Evolutionary conservation across 2,329 filamentous ascomycete species (phyloP).

Genomic region (Scedosporium dehoogii): DNA sequence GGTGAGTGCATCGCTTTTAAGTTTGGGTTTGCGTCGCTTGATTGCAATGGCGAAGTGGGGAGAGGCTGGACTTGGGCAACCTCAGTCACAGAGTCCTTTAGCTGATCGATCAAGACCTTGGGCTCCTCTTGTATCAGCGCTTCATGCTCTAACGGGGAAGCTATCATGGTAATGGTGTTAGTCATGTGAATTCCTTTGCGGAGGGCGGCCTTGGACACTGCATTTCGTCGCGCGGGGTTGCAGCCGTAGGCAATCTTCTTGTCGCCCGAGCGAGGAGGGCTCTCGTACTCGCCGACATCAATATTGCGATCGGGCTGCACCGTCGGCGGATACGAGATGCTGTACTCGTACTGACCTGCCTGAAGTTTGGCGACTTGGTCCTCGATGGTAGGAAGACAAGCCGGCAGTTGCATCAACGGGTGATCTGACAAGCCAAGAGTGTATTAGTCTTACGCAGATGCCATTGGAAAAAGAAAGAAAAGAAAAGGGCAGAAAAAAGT

Average conservation of each 20-base stretch:
- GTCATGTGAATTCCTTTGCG: conserved; percentile 2
- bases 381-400: conserved; percentile 13
- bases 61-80: not conserved
- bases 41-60: not conserved
- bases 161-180: conserved; percentile 6
- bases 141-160: conserved; percentile 1
- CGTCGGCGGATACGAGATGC: conserved; percentile 4
- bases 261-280: not conserved
- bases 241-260: conserved; percentile 5
- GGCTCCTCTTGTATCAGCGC: not conserved
- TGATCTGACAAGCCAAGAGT: not conserved
- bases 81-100: not conserved
- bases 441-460: not conserved
- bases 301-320: conserved; percentile 1
- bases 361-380: conserved; percentile 31
- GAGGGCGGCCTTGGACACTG: conserved; percentile 2
- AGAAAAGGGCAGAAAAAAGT: too few species aligned
- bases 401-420: conserved; percentile 5
- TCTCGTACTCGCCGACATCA: not conserved
- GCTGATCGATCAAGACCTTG: conserved; percentile 1
- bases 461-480: too few species aligned
- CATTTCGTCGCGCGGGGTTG: conserved; percentile 4
- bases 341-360: conserved; percentile 39
- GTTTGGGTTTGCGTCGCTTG: not conserved
- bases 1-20: not conserved